A percentile compares a stretch with the other conserved stretches of the same genome.
These are phyloP conservation scores for Amauroascus niger DNA, from an alignment of 2,329 filamentous ascomycete genomes.

Conservation along the genomic window DNA sequence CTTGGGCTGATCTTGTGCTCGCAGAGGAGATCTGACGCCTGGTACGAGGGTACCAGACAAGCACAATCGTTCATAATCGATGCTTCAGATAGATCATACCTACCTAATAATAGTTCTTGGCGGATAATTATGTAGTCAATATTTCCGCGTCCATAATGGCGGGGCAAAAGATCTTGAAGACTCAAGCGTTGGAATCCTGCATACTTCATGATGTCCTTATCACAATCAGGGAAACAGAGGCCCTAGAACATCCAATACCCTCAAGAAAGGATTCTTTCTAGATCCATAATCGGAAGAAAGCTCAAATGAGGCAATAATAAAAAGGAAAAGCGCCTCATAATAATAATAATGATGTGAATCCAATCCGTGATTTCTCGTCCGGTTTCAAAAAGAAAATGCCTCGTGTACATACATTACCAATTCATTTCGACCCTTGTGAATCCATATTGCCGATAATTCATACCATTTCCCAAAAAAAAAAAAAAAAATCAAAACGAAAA, in stretches of 20 bases:
- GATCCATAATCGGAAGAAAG: neutral
- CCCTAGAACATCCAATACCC: neutral
- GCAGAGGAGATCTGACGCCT: neutral
- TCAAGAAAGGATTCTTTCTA: neutral
- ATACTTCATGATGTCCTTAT: neutral
- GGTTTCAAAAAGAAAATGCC: neutral
- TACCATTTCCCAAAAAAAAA: constrained; percentile 15
- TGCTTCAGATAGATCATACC: neutral
- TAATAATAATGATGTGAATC: neutral
- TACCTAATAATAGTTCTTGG: neutral
- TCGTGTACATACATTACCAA: constrained; percentile 7
- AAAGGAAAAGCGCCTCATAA: neutral
- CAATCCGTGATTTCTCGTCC: neutral
- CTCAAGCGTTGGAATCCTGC: neutral
- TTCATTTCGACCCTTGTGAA: neutral
- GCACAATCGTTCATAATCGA: neutral
- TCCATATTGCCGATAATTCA: constrained; percentile 3
- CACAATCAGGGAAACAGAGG: neutral
- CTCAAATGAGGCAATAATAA: neutral
- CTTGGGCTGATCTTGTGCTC: neutral
- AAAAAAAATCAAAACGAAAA: constrained; percentile 6
- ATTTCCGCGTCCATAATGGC: neutral
- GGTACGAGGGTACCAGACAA: neutral
- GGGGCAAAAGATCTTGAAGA: neutral
- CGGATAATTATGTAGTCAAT: neutral